Base-by-base conservation (phyloP, 768 basidiomycete genomes). In the Mycena belliarum region DNA sequence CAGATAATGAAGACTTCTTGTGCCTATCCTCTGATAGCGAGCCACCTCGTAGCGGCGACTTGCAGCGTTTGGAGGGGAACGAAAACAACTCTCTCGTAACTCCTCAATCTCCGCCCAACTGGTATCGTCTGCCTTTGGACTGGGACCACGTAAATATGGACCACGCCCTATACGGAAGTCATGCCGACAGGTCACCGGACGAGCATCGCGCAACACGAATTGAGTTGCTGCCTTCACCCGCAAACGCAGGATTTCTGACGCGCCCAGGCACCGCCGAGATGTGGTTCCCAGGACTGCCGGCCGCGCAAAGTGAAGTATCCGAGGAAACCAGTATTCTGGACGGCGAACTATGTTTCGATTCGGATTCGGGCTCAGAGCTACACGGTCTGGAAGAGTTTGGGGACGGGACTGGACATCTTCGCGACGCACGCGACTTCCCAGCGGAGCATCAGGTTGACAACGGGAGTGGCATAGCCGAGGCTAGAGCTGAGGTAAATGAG, bases 341-440 rank as follows among this genome's bases (percentile, higher is more conserved):
- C 48, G 49, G 52, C 26, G 63, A 66, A 20, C 24, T 66, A 44
- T 49, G 43, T 55, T 61, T 66, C 44, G 58, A 60, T 38, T 63
- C 58, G 28, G 60, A 56, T 40, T 52, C 50, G 46, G 52, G 49
- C 40, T 51, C 53, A 41, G 56, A 61, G 40, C 44, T 40, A 32
- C 61, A 56, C 40, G 57, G 53, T 32, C 55, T 63, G 43, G 52
- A 43, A 28, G 62, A 59, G 42, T 59, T 44, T 32, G 38, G 49
- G 49, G 54, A 56, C 20, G 42, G 38, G 24, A 43, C 15, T 15
- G 46, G 10, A 21, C 40, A 11, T n/a, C 45, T 20, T 40, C 26
- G 18, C 20, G 35, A 11, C 49, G 24, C 55, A 51, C 29, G 49
- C 49, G 35, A 7, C 35, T 18, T 16, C 48, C 41, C 37, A 40